Evolutionary conservation across 441 rosid genomes (phyloP).

Genomic region (Kokia cookei): DNA sequence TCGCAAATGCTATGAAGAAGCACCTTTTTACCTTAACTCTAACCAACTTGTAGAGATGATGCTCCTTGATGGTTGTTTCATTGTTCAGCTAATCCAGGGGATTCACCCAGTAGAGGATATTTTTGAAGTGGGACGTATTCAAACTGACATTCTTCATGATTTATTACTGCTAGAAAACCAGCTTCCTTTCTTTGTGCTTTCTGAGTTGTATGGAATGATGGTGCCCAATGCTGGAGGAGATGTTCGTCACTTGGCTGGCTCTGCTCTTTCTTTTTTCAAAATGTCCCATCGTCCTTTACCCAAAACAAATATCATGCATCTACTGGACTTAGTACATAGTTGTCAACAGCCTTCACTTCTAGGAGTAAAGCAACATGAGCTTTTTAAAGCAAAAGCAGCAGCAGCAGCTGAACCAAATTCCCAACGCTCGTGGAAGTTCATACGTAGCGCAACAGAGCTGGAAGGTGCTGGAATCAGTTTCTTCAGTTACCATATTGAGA

Average conservation of each 20-base stretch:
- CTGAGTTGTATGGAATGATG: background rate
- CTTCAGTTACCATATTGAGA: background rate
- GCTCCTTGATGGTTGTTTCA: background rate
- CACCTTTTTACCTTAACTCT: background rate
- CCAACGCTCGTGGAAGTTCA: background rate
- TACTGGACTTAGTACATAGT: background rate
- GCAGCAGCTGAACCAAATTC: background rate
- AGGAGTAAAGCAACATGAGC: background rate
- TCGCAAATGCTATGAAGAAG: background rate
- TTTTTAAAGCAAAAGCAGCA: background rate
- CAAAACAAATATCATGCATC: background rate
- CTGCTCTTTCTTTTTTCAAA: background rate
- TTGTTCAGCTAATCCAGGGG: background rate
- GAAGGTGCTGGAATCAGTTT: background rate
- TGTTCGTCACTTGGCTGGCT: background rate
- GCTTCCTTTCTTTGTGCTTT: background rate
- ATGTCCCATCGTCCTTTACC: rapidly evolving
- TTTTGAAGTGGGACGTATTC: background rate
- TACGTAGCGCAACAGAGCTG: background rate
- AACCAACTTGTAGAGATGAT: background rate
- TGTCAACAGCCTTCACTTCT: background rate
- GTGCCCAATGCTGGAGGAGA: background rate
- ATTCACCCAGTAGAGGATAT: background rate
- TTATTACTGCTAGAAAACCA: background rate
- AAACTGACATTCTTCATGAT: background rate